Evolutionary conservation across 495 filamentous ascomycete species (phyloP).

Genomic region (Penicillium crystallinum): DNA sequence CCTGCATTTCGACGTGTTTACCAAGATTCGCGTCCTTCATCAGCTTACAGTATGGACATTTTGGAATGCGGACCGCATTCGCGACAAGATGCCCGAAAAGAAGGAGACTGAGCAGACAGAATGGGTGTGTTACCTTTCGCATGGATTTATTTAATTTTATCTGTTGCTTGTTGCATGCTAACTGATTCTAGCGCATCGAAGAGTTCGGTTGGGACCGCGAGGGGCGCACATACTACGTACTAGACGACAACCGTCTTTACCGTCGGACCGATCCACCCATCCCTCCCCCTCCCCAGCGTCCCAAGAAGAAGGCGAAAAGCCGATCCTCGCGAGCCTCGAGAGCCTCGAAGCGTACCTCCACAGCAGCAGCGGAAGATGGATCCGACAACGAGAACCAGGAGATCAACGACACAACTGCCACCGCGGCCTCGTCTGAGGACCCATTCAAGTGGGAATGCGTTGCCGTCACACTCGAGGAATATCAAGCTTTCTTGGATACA

Average conservation of each 20-base stretch:
- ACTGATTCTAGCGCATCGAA: slow-evolving; percentile 71
- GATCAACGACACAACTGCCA: slow-evolving; percentile 10
- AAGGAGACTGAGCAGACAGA: slow-evolving; percentile 72
- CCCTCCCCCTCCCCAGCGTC: slow-evolving; percentile 46
- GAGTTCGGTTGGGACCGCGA: slow-evolving; percentile 83
- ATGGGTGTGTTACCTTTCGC: slow-evolving; percentile 59
- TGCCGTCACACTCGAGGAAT: slow-evolving; percentile 72
- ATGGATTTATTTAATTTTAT: background rate
- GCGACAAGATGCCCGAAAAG: slow-evolving; percentile 80
- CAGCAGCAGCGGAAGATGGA: slow-evolving; percentile 44
- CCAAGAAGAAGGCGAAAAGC: slow-evolving; percentile 71
- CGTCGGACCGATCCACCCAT: slow-evolving; percentile 66
- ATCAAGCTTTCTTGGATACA: slow-evolving; percentile 62
- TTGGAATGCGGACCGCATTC: slow-evolving; percentile 74
- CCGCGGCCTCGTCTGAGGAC: slow-evolving; percentile 34
- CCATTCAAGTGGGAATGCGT: slow-evolving; percentile 80
- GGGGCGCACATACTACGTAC: slow-evolving; percentile 78
- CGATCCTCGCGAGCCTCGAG: slow-evolving; percentile 66
- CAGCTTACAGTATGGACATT: slow-evolving; percentile 90
- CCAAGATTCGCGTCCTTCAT: slow-evolving; percentile 83
- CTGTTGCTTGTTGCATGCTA: background rate
- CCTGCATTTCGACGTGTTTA: slow-evolving; percentile 73
- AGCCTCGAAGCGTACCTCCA: slow-evolving; percentile 65
- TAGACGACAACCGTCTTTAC: slow-evolving; percentile 93
- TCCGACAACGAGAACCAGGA: slow-evolving; percentile 51